Base-by-base conservation (phyloP, 805 yeast genomes). In the Candida nanaspora region DNA sequence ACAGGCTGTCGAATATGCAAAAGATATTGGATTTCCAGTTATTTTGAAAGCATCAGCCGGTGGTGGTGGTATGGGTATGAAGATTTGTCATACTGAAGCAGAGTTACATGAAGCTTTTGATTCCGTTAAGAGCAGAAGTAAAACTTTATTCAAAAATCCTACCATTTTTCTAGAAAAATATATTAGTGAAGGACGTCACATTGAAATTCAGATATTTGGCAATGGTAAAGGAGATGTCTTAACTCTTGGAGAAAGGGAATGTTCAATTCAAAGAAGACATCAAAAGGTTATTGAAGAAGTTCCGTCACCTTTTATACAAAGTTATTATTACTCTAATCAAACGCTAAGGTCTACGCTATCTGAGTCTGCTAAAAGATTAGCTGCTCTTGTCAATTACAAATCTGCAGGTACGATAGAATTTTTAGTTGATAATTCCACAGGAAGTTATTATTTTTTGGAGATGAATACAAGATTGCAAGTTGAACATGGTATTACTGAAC, bases 381-480 rank as follows among this genome's bases (percentile, higher is more conserved):
- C 57, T 14, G 31, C 49, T 9, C 30, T 44, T 13, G 46, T 54
- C 31, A 51, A 53, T 6, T 56, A 56, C 34, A 52, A 48, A 34
- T 53, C 60, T 11, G 61, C 61, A 6, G 61, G 61, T 35, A 56
- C 61, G n/a, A 46, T 56, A 21, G 61, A 56, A 30, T 56, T 53
- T 33, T 41, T 56, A 16, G 60, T 56, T 25, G 57, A 55, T 38
- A 51, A 56, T 42, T 52, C 49, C 19, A 44, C 46, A 18, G 56
- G 56, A 14, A 37, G 41, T 1, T 56, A 44, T 31, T 55, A 52
- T 34, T 56, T 56, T 38, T 41, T 56, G 30, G 61, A 56, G 38
- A 53, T 55, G 54, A 56, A 56, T 37, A 52, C 59, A 9, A 47
- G 61, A 35, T 47, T 56, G 15, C 61, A 56, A 45, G 61, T 56